Evolutionary conservation across 2,329 filamentous ascomycete genomes (phyloP).

Genomic region (Aspergillus sp.): DNA sequence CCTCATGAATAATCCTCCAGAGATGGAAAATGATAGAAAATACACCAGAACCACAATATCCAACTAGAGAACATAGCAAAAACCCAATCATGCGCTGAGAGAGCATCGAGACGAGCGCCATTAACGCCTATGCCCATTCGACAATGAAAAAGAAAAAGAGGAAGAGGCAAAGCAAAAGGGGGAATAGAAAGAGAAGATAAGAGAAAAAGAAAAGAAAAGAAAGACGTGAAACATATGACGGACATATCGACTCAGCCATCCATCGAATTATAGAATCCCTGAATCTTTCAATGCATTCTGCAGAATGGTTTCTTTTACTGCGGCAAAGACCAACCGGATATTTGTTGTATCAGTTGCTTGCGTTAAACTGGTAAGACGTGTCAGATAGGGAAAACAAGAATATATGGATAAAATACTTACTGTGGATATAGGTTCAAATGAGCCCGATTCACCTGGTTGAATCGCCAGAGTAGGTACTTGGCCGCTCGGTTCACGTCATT

Average conservation of each 20-base stretch:
- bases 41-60: conserved; percentile 10
- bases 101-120: conserved; percentile 7
- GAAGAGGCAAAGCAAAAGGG: conserved; percentile 5
- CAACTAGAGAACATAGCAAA: too few relatives aligned
- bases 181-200: conserved; percentile 5
- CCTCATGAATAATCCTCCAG: conserved; percentile 2
- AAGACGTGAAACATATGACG: not conserved
- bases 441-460: conserved; percentile 95
- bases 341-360: conserved; percentile 99
- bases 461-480: conserved; percentile 95
- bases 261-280: conserved; percentile 62
- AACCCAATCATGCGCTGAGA: too few relatives aligned
- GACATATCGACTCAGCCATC: not conserved
- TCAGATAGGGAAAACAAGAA: conserved; percentile 13
- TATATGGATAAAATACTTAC: conserved; percentile 49
- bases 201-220: not conserved
- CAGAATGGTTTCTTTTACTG: conserved; percentile 96
- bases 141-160: conserved; percentile 9
- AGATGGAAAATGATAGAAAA: conserved; percentile 5
- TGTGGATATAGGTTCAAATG: conserved; percentile 96
- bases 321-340: conserved; percentile 93
- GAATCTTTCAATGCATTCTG: conserved; percentile 98
- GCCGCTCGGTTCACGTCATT: conserved; percentile 97
- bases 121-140: conserved; percentile 15
- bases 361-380: conserved; percentile 54